Conservation (phyloP, 2,329 filamentous ascomycete species). For the Hyphodiscus sp. region DNA sequence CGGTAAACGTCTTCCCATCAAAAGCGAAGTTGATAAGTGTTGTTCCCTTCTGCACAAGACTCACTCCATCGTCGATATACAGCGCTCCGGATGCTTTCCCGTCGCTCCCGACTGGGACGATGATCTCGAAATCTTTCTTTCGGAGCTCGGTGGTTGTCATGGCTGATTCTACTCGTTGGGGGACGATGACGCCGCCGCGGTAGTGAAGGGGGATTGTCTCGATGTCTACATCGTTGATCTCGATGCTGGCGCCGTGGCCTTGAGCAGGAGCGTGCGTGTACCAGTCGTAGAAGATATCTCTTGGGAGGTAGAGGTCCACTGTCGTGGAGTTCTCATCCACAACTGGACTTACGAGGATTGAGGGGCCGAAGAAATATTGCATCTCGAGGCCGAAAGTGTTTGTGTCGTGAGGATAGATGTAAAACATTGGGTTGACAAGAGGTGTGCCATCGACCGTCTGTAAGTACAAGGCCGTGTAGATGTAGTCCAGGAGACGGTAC, state of each 20-base stretch:
- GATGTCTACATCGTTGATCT: slow-evolving; percentile 34
- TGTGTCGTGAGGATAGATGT: slow-evolving; percentile 53
- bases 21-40: slow-evolving; percentile 56
- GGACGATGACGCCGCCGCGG: slow-evolving; percentile 59
- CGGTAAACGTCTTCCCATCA: slow-evolving; percentile 42
- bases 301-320: slow-evolving; percentile 43
- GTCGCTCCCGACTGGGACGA: slow-evolving; percentile 58
- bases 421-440: slow-evolving; percentile 64
- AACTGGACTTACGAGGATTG: slow-evolving; percentile 44
- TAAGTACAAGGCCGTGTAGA: slow-evolving; percentile 63
- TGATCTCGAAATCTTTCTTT: slow-evolving; percentile 60
- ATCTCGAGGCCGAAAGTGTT: slow-evolving; percentile 40
- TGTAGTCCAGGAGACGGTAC: slow-evolving; percentile 73
- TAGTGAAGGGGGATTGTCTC: slow-evolving; percentile 61
- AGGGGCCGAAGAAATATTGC: slow-evolving; percentile 46
- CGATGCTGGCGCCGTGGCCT: slow-evolving; percentile 36
- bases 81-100: slow-evolving; percentile 60
- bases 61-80: slow-evolving; percentile 74
- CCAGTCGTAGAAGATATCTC: slow-evolving; percentile 44
- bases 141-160: slow-evolving; percentile 60
- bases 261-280: slow-evolving; percentile 42
- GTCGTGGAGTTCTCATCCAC: slow-evolving; percentile 37
- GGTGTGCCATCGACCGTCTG: slow-evolving; percentile 58
- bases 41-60: slow-evolving; percentile 50
- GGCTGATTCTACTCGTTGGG: slow-evolving; percentile 46